Percentiles rank a stretch among this genome's conserved stretches.
phyloP scores from a whole-genome alignment of 1,284 basidiomycete genomes.

The Leccinum subfulvum region DNA sequence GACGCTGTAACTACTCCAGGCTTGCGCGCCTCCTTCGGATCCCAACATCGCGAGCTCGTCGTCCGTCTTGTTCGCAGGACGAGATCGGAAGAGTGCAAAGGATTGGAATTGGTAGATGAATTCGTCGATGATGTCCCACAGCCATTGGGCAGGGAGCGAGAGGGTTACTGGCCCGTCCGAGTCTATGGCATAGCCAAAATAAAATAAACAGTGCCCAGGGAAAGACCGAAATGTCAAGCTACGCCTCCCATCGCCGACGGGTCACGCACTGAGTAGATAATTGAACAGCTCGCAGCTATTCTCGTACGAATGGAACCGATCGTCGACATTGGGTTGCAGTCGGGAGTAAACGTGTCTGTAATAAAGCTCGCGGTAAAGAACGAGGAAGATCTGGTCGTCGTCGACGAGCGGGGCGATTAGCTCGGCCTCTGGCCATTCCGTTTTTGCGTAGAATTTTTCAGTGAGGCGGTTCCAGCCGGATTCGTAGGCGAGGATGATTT shows the following conservation, averaged over 20 bases:
- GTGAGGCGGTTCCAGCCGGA: slow-evolving; percentile 96
- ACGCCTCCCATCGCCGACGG: background rate
- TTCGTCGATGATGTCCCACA: slow-evolving; percentile 99
- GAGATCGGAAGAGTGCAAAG: slow-evolving; percentile 90
- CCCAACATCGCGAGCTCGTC: slow-evolving; percentile 83
- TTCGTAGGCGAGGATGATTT: slow-evolving; percentile 91
- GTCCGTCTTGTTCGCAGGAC: slow-evolving; percentile 82
- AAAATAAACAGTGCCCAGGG: background rate
- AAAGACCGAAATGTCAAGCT: background rate
- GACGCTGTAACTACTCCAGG: slow-evolving; percentile 97
- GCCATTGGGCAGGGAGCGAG: slow-evolving; percentile 94
- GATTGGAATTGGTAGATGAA: slow-evolving; percentile 99
- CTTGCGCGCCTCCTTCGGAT: slow-evolving; percentile 66
- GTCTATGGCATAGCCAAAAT: slow-evolving; percentile 45
- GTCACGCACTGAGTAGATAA: slow-evolving; percentile 76
- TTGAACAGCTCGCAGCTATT: slow-evolving; percentile 98
- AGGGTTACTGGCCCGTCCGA: slow-evolving; percentile 93
- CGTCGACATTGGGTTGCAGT: slow-evolving; percentile 92
- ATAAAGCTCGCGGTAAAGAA: slow-evolving; percentile 94
- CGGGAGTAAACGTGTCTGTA: slow-evolving; percentile 95
- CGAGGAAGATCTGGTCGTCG: slow-evolving; percentile 93
- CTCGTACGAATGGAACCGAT: slow-evolving; percentile 98
- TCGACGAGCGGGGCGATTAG: slow-evolving; percentile 91
- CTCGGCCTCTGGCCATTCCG: slow-evolving; percentile 98
- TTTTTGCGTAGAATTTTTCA: slow-evolving; percentile 91